Evolutionary conservation across 495 filamentous ascomycete species (phyloP), one percentile per base, ranked within the genome.

Genomic region (Penicillium taxi): DNA sequence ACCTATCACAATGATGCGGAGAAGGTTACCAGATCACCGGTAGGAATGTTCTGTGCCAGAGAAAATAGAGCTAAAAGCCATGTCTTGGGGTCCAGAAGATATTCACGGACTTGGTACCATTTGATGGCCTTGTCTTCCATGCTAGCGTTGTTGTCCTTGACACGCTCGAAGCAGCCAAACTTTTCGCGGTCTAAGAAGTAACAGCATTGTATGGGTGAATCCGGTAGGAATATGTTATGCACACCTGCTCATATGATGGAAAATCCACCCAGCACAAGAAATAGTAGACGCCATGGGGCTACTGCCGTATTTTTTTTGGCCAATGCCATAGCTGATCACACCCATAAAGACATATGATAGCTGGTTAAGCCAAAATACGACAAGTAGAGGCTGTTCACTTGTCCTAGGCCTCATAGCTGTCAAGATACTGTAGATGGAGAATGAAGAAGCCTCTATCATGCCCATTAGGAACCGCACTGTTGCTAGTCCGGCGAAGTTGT

Each of bases 131-230:
- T 47, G 7, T 53, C 71, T 66, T 37, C 65, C 4, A 78, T 62
- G 11, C 75, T 75, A 26, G 71, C 70, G 26, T 77, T 65, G 40
- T 80, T 76, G 8, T 61, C 58, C 5, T 66, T 58, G 16, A 77
- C 61, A 13, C 74, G 64, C 50, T 77, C 69, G 18, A 34, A 20
- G 32, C 32, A 34, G 4, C 21, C 32, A 34, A 34, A 34, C 18
- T 34, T 34, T 8, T 34, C 32, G 6, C 64, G 55, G 6, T 63
- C 51, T 5, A 39, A 54, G 23, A 71, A 55, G 30, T 56, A 69
- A 25, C 55, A 59, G 9, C 68, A 66, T 33, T 56, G 59, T 39
- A 71, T 50, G 1, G 67, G 73, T 8, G 61, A 73, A 42, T 76
- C 68, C 5, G 72, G 72, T 44, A 76, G 55, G 37, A 70, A 56